Conservation (phyloP, 371 early-diverging fungal genomes). For the Coemansia sp. region DNA sequence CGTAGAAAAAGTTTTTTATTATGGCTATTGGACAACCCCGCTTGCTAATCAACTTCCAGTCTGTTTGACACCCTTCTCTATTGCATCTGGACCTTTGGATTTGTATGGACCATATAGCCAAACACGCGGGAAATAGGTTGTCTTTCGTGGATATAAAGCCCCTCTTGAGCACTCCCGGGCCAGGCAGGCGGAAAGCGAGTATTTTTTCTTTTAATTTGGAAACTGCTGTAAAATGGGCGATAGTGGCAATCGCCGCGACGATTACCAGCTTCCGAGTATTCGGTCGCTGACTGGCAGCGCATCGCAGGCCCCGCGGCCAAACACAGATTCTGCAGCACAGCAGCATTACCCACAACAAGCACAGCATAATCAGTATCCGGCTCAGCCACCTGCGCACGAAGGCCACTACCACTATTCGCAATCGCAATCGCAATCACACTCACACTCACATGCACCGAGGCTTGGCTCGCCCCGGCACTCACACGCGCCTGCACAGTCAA, state of each 20-base stretch:
- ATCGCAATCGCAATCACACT: background rate
- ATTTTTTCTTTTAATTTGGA: background rate
- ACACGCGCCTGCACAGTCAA: slow-evolving; percentile 12
- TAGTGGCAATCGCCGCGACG: slow-evolving; percentile 12
- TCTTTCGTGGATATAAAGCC: background rate
- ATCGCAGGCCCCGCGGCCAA: background rate
- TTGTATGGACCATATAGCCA: no score
- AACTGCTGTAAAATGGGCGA: slow-evolving; percentile 21
- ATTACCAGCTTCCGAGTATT: slow-evolving; percentile 42
- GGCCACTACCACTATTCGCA: background rate
- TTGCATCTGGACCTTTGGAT: no score
- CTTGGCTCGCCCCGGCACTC: background rate
- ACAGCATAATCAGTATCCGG: slow-evolving; percentile 8
- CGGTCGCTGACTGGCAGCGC: slow-evolving; percentile 23
- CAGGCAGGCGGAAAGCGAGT: background rate
- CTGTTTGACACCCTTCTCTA: background rate
- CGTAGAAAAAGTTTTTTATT: background rate
- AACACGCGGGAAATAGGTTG: background rate
- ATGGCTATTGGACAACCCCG: background rate
- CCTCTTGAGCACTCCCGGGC: background rate
- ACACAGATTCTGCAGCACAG: background rate
- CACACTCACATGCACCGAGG: background rate
- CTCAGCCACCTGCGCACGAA: slow-evolving; percentile 8
- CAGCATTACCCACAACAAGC: slow-evolving; percentile 3
- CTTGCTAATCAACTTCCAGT: background rate